Conservation (phyloP, 2,329 filamentous ascomycete genomes). For the Apiospora sp. region DNA sequence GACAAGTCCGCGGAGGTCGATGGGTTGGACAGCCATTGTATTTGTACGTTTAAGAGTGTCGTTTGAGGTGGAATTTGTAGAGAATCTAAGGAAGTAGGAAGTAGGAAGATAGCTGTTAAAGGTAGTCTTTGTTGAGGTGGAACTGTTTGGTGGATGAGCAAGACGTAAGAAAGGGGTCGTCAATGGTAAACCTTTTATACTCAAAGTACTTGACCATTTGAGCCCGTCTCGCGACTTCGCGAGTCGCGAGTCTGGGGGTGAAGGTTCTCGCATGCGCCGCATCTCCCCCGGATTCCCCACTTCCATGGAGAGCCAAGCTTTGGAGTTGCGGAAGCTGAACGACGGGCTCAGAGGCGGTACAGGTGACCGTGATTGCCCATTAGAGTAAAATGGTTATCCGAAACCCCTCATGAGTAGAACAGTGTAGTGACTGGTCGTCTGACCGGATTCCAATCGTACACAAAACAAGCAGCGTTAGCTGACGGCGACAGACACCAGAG, state of each 20-base stretch:
- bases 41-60: too few species aligned
- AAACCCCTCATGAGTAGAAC: neutral
- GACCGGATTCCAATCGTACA: too few species aligned
- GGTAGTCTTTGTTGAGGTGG: neutral
- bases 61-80: neutral
- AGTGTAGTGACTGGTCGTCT: too few species aligned
- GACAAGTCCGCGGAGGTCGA: conserved; percentile 58
- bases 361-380: neutral
- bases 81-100: neutral
- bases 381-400: neutral
- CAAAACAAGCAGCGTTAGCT: neutral
- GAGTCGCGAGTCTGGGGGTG: neutral
- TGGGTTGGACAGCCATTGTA: conserved; percentile 35
- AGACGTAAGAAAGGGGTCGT: neutral
- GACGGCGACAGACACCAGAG: neutral
- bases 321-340: neutral
- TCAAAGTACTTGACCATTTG: neutral
- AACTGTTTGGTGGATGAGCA: neutral
- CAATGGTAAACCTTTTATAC: conserved; percentile 6
- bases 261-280: neutral
- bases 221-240: neutral
- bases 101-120: too few species aligned
- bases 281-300: neutral
- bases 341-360: neutral
- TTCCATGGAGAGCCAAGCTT: neutral